Evolutionary conservation across 148 eudicot genomes (phyloP), one percentile per base, ranked within the genome.

Genomic region (Vaccinium corymbosum): DNA sequence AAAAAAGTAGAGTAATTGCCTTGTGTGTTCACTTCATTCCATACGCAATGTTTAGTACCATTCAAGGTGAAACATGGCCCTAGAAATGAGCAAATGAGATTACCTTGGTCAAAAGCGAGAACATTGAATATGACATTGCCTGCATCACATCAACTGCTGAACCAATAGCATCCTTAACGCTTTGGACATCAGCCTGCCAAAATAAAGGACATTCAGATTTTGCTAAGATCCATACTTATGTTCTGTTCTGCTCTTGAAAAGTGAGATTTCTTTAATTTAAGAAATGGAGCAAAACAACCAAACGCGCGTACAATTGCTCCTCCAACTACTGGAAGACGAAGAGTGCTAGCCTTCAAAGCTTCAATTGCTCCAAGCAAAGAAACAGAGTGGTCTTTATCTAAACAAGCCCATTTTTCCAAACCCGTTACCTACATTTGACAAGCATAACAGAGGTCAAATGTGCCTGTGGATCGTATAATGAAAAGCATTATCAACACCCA

Each of bases 301-400:
- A 76, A 68, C 74, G 62, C 46, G 84, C 97, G 51, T 92, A 97
- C 99, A 81, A 84, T 88, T 88, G 93, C 98, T 91, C 97, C 95
- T 87, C 95, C 99, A 85, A 89, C 94, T 66, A 95, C 92, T 76
- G 99, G 99, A 88, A 97, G 98, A 64, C 99, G 98, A 77, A 97
- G 96, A 82, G 98, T 97, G 92, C 98, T 97, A 86, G 98, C 98
- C 89, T 88, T 97, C 85, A 97, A 86, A 84, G 99, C 94, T 89
- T 92, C 96, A 78, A 90, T 97, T 84, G 97, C 98, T 86, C 96
- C 98, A 78, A 89, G 92, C 91, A 97, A 74, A 84, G 98, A 93
- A 83, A 85, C 86, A 50, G 88, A 89, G 86, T 95, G 97, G 48
- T 91, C 95, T 88, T 90, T 85, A 76, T 97, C 98, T 50, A 95